phyloP scores from a whole-genome alignment of 345 rosid species.

The Punica granatum region DNA sequence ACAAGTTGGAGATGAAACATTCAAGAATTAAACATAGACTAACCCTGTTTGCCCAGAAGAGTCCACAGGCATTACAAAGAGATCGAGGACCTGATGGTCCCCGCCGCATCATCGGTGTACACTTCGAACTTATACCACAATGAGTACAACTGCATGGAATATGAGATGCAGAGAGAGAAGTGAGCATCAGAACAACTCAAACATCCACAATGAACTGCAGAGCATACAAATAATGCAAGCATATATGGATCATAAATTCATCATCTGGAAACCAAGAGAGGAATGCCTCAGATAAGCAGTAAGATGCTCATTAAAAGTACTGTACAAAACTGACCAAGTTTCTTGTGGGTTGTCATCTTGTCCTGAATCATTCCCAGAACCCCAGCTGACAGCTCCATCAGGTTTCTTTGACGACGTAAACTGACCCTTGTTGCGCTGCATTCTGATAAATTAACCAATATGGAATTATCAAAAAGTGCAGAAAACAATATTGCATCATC shows the following conservation, averaged over 20 bases:
- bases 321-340: constrained; percentile 1
- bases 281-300: neutral
- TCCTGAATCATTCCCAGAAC: constrained; percentile 9
- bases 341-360: constrained; percentile 8
- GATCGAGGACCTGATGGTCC: constrained; percentile 95
- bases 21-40: constrained; percentile 9
- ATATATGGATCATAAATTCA: neutral
- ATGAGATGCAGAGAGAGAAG: neutral
- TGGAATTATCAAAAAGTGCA: neutral
- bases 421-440: constrained; percentile 17
- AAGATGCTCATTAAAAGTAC: neutral
- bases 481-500: no score
- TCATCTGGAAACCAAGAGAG: neutral
- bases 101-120: constrained; percentile 98
- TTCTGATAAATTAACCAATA: neutral
- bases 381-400: neutral
- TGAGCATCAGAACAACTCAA: neutral
- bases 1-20: neutral
- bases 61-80: constrained; percentile 98
- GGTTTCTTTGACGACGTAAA: constrained; percentile 10
- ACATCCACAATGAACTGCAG: neutral
- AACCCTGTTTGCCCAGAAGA: constrained; percentile 88
- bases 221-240: neutral
- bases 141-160: constrained; percentile 57
- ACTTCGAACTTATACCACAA: constrained; percentile 76